These are phyloP conservation scores for Arthrobotrys sinensis DNA, from an alignment of 2,329 filamentous ascomycete species.

Conservation along the genomic window DNA sequence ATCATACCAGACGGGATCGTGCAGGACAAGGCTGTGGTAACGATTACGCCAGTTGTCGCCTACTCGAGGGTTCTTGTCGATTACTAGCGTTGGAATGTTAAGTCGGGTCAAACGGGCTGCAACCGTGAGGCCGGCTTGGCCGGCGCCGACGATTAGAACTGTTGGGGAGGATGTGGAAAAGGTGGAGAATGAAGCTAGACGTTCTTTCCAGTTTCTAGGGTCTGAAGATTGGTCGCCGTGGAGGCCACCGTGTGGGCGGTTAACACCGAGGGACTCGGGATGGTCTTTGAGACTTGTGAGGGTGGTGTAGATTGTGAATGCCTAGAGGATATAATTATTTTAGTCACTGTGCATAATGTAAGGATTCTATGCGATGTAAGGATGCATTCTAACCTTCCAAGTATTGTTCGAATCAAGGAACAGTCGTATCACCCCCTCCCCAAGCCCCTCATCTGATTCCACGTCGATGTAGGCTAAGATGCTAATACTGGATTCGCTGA, in stretches of 20 bases:
- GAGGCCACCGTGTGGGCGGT: conserved; percentile 73
- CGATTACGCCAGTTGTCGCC: conserved; percentile 77
- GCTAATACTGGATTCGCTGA: conserved; percentile 65
- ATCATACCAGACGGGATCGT: conserved; percentile 77
- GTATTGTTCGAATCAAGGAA: conserved; percentile 67
- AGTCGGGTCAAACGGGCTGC: conserved; percentile 76
- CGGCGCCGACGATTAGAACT: conserved; percentile 76
- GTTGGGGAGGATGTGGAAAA: conserved; percentile 67
- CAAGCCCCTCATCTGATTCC: conserved; percentile 72
- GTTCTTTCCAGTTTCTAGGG: conserved; percentile 57
- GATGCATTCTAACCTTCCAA: conserved; percentile 46
- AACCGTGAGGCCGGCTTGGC: conserved; percentile 74
- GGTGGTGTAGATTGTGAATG: conserved; percentile 76
- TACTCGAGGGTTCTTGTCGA: conserved; percentile 74
- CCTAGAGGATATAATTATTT: conserved; percentile 71
- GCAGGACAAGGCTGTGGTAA: conserved; percentile 77
- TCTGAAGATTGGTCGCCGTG: conserved; percentile 69
- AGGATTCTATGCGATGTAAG: neutral
- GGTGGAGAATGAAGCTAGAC: conserved; percentile 18
- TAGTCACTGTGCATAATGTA: conserved; percentile 51
- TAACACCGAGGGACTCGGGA: conserved; percentile 71
- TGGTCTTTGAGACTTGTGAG: conserved; percentile 73
- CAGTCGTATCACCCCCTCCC: conserved; percentile 74
- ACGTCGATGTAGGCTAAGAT: conserved; percentile 74
- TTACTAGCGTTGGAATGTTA: conserved; percentile 72